These are phyloP conservation scores for Dendrobium chrysotoxum DNA, from an alignment of 106 monocot species.

Conservation along the genomic window DNA sequence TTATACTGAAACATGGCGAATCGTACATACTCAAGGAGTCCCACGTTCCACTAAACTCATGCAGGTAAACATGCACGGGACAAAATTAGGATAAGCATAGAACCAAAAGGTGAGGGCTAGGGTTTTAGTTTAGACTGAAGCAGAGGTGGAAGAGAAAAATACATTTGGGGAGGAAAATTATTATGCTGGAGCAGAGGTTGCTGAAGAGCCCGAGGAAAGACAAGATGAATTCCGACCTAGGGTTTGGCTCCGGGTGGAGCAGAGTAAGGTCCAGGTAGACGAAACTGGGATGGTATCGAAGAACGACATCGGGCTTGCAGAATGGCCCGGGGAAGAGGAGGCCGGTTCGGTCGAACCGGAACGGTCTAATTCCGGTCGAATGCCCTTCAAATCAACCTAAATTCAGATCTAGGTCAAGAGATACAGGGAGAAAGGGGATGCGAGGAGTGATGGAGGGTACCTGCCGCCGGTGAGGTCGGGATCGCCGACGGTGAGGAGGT, in stretches of 20 bases:
- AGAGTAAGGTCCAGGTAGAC: conserved; percentile 1
- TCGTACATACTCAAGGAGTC: background rate
- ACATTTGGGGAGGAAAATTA: background rate
- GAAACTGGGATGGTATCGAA: background rate
- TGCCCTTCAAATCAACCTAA: background rate
- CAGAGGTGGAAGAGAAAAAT: background rate
- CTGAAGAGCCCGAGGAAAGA: background rate
- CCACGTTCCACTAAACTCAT: background rate
- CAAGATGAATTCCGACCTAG: background rate
- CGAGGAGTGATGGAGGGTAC: background rate
- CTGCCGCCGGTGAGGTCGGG: background rate
- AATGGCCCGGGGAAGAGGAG: background rate
- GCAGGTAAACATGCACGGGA: background rate
- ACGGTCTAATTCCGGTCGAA: conserved; percentile 1
- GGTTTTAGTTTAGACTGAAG: background rate
- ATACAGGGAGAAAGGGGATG: background rate
- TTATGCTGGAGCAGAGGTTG: background rate
- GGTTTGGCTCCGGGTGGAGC: background rate
- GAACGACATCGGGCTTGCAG: background rate
- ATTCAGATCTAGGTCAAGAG: conserved; percentile 6
- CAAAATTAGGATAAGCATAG: background rate
- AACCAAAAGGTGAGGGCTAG: background rate
- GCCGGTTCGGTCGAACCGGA: conserved; percentile 5
- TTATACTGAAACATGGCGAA: background rate
- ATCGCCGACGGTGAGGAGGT: background rate